phyloP scores from a whole-genome alignment of 1,284 basidiomycete genomes.

The Microbotryum scabiosae region DNA sequence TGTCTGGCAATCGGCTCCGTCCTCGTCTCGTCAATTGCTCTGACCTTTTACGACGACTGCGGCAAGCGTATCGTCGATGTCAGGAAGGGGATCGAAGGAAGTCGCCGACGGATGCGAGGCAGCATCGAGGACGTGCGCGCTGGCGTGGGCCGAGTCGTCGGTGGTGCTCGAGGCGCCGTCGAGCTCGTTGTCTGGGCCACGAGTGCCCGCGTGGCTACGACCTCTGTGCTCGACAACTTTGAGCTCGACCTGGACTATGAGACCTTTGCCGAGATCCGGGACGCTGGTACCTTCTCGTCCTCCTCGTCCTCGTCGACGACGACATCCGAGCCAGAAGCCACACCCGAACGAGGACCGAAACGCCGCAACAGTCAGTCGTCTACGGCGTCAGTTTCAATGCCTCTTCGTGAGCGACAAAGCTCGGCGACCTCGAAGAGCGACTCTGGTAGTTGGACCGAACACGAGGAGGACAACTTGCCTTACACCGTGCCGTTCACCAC shows the following conservation, averaged over 20 bases:
- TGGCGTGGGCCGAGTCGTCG: slow-evolving; percentile 18
- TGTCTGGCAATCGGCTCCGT: slow-evolving; percentile 17
- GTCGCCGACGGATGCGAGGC: slow-evolving; percentile 5
- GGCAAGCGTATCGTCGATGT: slow-evolving; percentile 2
- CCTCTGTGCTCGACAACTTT: background rate
- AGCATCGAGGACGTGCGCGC: slow-evolving; percentile 13
- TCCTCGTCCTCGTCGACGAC: background rate
- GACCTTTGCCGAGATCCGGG: background rate
- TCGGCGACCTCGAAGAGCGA: background rate
- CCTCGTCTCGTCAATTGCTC: slow-evolving; percentile 16
- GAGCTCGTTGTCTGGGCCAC: slow-evolving; percentile 16
- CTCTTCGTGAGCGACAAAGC: background rate
- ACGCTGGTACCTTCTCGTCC: background rate
- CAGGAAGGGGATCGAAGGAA: slow-evolving; percentile 1
- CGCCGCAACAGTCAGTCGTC: background rate
- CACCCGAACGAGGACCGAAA: background rate
- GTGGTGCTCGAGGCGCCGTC: slow-evolving; percentile 13
- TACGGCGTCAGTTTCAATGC: background rate
- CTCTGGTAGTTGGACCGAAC: slow-evolving; percentile 14
- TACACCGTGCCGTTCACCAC: slow-evolving; percentile 15
- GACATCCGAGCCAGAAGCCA: background rate
- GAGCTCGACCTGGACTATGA: background rate
- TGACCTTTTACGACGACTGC: slow-evolving; percentile 27
- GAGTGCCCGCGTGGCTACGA: background rate
- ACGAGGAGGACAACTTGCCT: slow-evolving; percentile 9